Evolutionary conservation across 2,329 filamentous ascomycete species (phyloP), one percentile per base, ranked within the genome.

Genomic region (Epichloe glyceriae): DNA sequence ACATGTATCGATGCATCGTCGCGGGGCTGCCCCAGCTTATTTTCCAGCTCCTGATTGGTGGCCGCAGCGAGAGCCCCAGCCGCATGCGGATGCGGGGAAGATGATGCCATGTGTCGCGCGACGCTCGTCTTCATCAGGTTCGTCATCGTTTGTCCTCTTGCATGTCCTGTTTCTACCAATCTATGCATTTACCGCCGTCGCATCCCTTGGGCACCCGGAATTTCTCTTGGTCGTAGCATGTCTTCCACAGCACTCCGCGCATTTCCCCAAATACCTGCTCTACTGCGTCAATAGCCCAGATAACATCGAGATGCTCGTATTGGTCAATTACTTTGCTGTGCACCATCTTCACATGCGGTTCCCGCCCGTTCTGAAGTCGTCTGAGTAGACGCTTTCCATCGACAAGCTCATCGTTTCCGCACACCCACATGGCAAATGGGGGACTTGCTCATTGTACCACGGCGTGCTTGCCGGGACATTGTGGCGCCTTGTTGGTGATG

Each of bases 291-390:
- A 96, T 88, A 0, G 90, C 89, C 91, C 91, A 96, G 38, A 97
- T 81, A 2, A 96, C 88, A 67, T 96, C 91, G 4, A 97, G 75
- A 67, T 97, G 91, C 69, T 96, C 91, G 64, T 95, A 95, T 45
- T 85, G 87, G 3, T 87, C 81, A 42, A 96, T 85, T 20, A 94
- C 73, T 62, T 88, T 94, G 55, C 78, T 78, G 67, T 95, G 86
- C 4, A 95, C 86, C 5, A 96, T 70, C 39, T 77, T 73, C 8
- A 94, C 88, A 61, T 88, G 74, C 1, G 91, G 91, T 65, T 97
- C 91, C 26, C 86, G 74, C 0, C 85, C 86, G 41, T 78, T 76
- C 59, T 86, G 77, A 56, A 96, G 86, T 1, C 91, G 76, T 19
- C 79, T 73, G 3, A 96, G 71, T 8, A 96, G 72, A 50, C 82